Evolutionary conservation across 257 asterid genomes (phyloP), one percentile per base, ranked within the genome.

Genomic region (Buddleja alternifolia): DNA sequence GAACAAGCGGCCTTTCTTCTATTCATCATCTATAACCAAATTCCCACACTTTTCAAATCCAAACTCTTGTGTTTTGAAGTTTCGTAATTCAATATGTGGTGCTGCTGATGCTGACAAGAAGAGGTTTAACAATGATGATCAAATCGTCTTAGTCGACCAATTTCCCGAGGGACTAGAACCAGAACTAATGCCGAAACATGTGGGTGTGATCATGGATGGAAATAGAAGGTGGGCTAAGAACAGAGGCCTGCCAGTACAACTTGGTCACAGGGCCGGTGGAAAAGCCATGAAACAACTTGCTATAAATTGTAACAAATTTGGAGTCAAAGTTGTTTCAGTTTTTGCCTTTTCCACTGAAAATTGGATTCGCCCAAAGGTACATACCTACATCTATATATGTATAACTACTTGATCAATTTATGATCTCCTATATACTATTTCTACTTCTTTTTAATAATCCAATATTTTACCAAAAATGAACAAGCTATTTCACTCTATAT

Each of bases 311-410:
- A 1, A 0, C 14, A 16, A 78, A 9, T 56, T 50, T 66, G 73
- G 75, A 60, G 39, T 77, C 10, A 44, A 77, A 34, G 69, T 62
- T 67, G 23, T 77, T 1, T 19, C 78, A 2, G 4, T 66, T 0
- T 77, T 67, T 29, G 68, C 64, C 0, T 66, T 77, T 12, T 72
- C 75, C 8, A 61, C 78, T 0, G 78, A 72, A 66, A 72, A 72
- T 0, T 77, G 74, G 47, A 3, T 0, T 42, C 75, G 78, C 0
- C 45, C 72, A 0, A 42, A 72, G 53, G 81, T 72, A 60, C 50
- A 7, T 24, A 15, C 7, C 37, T 9, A 9, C 10, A 21, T 8
- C 17, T 45, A 12, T n/a, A n/a, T n/a, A n/a, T n/a, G n/a, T n/a
- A n/a, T n/a, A n/a, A n/a, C n/a, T n/a, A n/a, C n/a, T n/a, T n/a